Percentiles rank a stretch among this genome's conserved stretches.
Evolutionary conservation across 331 rosid species (phyloP).

Genomic region (Acacia concinna): DNA sequence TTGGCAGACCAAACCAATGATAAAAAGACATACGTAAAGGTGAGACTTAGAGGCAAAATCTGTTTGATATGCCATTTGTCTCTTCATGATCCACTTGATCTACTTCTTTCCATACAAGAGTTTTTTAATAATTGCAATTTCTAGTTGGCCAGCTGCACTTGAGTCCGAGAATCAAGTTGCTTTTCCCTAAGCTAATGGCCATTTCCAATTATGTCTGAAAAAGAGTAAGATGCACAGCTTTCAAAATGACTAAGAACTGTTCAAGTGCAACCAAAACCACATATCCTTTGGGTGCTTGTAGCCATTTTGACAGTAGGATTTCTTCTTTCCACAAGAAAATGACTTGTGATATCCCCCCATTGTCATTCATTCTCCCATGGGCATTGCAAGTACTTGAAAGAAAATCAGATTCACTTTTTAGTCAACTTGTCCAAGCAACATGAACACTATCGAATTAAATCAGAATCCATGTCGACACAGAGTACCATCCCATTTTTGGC

Average conservation of each 20-base stretch:
- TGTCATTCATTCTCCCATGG: not conserved
- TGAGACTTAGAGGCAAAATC: not conserved
- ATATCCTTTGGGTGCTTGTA: conserved; percentile 24
- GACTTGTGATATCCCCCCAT: conserved; percentile 35
- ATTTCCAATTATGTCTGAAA: conserved; percentile 19
- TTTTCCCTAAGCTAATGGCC: conserved; percentile 11
- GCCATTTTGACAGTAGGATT: conserved; percentile 16
- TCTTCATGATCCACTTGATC: not conserved
- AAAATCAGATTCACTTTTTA: conserved; percentile 22
- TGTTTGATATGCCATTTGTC: not conserved
- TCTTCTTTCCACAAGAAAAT: conserved; percentile 30
- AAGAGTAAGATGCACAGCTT: conserved; percentile 5
- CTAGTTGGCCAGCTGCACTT: not conserved
- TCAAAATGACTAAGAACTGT: conserved; percentile 20
- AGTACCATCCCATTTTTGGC: conserved; percentile 2
- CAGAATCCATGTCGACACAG: conserved; percentile 33
- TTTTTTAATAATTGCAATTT: not conserved
- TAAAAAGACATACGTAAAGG: not conserved
- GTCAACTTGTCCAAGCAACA: conserved; percentile 47
- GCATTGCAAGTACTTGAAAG: conserved; percentile 13
- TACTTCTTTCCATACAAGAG: not conserved
- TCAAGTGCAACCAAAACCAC: conserved; percentile 26
- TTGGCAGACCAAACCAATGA: not conserved
- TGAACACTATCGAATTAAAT: conserved; percentile 36
- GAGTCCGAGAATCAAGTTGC: not conserved